Evolutionary conservation across 2,329 filamentous ascomycete genomes (phyloP), one percentile per base, ranked within the genome.

Genomic region (Polytolypa hystricis): DNA sequence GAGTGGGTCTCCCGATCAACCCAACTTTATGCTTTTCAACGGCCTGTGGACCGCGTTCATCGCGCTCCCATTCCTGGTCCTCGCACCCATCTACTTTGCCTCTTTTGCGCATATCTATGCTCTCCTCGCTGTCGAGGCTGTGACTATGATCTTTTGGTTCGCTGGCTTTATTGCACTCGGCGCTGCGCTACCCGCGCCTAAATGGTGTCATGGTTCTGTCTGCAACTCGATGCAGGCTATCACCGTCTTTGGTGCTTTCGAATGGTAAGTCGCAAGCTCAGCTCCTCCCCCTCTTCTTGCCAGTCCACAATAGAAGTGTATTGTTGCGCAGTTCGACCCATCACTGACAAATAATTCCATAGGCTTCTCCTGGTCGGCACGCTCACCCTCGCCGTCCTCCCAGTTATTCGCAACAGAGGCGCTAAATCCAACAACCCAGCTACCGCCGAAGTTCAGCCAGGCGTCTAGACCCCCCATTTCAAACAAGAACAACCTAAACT

Each of bases 71-170:
- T 89, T 86, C 58, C 70, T 93, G 42, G 68, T 77, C 49, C 43
- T 87, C 33, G 67, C 77, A 2, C 82, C 83, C 1, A 63, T 73
- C 29, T 78, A 77, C 59, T 65, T 77, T 49, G 67, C 72, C 3
- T 64, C 65, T 16, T 49, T 76, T 8, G 77, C 78, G 49, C 75
- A 84, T 57, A 72, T 70, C 35, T 73, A 75, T 34, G 74, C 70
- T 30, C 73, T 85, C 11, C 65, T 87, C 12, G 77, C 51, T 1
- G 67, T 84, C 20, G 82, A 93, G 51, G 67, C 66, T 31, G 47
- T 91, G 16, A 91, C 84, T 7, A 79, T 81, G 62, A 69, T 93
- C 39, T 93, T 93, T 66, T 94, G 86, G 86, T 91, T 95, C 53
- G 79, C 81, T 1, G 85, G 84, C 5, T 81, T 85, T 50, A 78